phyloP scores from a whole-genome alignment of 2,329 filamentous ascomycete genomes.

The Alternaria arborescens region DNA sequence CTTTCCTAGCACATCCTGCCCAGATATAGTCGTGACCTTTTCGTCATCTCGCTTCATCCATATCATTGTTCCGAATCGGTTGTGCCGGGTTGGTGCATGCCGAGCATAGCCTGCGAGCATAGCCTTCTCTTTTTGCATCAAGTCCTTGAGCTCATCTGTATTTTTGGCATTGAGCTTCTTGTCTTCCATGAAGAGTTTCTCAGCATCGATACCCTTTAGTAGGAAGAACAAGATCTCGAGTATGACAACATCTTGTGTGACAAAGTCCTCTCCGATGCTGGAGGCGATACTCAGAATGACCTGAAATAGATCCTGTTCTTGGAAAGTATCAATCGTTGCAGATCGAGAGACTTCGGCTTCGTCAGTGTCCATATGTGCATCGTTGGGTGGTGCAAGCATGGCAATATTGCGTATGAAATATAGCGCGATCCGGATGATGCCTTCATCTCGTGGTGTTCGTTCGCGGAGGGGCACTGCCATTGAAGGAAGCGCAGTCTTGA shows the following conservation, averaged over 20 bases:
- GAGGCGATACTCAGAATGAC: slow-evolving; percentile 86
- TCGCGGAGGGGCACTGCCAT: slow-evolving; percentile 83
- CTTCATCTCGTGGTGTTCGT: slow-evolving; percentile 80
- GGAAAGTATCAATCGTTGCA: slow-evolving; percentile 85
- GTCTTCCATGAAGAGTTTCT: slow-evolving; percentile 86
- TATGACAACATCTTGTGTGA: slow-evolving; percentile 84
- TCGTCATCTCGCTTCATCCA: slow-evolving; percentile 91
- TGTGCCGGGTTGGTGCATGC: slow-evolving; percentile 85
- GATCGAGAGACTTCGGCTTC: slow-evolving; percentile 89
- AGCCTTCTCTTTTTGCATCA: slow-evolving; percentile 84
- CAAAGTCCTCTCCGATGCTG: slow-evolving; percentile 93
- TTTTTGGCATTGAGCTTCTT: slow-evolving; percentile 73
- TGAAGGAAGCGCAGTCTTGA: slow-evolving; percentile 82
- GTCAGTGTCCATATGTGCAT: slow-evolving; percentile 81
- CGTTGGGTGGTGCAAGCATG: slow-evolving; percentile 78
- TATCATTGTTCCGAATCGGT: slow-evolving; percentile 95
- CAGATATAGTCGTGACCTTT: slow-evolving; percentile 85
- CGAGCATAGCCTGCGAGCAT: slow-evolving; percentile 80
- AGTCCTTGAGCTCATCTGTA: slow-evolving; percentile 73
- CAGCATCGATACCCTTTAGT: slow-evolving; percentile 85
- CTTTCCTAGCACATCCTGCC: slow-evolving; percentile 83
- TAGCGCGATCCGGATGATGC: slow-evolving; percentile 88
- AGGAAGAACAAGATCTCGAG: slow-evolving; percentile 93
- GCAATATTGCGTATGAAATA: slow-evolving; percentile 90
- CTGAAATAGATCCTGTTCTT: slow-evolving; percentile 88